Evolutionary conservation across 148 eudicot genomes (phyloP).

Genomic region (Selenicereus undatus): DNA sequence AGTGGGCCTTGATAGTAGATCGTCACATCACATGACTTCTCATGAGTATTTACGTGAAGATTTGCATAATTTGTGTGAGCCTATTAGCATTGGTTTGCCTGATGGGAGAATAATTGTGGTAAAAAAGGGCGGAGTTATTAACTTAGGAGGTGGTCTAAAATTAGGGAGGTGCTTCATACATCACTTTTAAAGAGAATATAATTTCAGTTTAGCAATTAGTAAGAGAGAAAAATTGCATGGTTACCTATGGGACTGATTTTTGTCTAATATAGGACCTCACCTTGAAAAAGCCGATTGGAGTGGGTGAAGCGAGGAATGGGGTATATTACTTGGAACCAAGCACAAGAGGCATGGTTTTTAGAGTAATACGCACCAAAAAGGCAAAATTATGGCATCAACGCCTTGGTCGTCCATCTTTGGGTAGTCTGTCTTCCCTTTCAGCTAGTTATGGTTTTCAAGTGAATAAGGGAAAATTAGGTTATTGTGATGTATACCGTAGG

Average conservation of each 20-base stretch:
- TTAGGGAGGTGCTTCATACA: not conserved
- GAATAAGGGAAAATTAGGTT: not conserved
- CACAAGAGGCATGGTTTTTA: too few relatives aligned
- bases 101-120: not conserved
- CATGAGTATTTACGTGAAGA: not conserved
- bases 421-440: not conserved
- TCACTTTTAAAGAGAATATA: too few relatives aligned
- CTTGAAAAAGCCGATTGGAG: too few relatives aligned
- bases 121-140: not conserved
- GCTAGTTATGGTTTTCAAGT: not conserved
- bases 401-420: not conserved
- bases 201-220: too few relatives aligned
- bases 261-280: too few relatives aligned
- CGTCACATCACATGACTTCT: not conserved
- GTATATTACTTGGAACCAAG: too few relatives aligned
- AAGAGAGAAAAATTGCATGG: too few relatives aligned
- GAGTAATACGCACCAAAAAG: not conserved
- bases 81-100: not conserved
- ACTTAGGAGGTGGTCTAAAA: not conserved
- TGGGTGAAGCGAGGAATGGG: too few relatives aligned
- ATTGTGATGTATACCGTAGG: constrained; percentile 7
- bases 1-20: not conserved
- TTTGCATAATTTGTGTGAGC: not conserved
- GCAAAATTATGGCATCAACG: not conserved
- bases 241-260: too few relatives aligned